Conservation (phyloP, 2,329 filamentous ascomycete genomes). For the Penicillium sumatraense region DNA sequence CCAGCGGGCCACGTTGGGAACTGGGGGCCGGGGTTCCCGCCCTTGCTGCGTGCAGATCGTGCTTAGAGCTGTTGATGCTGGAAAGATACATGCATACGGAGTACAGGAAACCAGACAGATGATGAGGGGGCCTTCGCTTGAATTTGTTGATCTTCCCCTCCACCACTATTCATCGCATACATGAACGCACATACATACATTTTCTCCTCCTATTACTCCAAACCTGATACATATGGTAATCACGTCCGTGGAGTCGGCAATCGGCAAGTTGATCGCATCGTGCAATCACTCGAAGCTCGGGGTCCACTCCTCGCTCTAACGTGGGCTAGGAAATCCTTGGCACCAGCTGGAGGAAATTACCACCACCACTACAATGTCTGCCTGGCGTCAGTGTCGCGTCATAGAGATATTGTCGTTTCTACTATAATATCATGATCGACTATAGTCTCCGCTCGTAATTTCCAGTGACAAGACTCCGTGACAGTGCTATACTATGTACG, state of each 20-base stretch:
- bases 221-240: background rate
- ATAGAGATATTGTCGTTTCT: background rate
- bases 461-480: background rate
- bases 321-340: conserved; percentile 9
- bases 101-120: background rate
- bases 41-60: conserved; percentile 23
- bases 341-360: conserved; percentile 3
- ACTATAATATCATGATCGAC: conserved; percentile 5
- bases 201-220: too few species aligned
- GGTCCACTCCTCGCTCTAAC: background rate
- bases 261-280: background rate
- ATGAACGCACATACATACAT: too few species aligned
- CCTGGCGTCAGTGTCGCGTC: background rate
- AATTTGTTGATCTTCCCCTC: background rate
- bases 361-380: background rate
- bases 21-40: conserved; percentile 10
- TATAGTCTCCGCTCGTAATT: conserved; percentile 7
- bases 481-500: conserved; percentile 4
- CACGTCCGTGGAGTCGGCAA: background rate
- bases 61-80: background rate
- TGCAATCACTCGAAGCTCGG: conserved; percentile 4
- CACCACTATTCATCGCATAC: background rate
- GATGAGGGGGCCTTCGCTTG: background rate
- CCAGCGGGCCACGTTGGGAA: conserved; percentile 21
- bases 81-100: background rate